Conservation (phyloP, 192 early-diverging fungal species). For the Backusella australiensis region DNA sequence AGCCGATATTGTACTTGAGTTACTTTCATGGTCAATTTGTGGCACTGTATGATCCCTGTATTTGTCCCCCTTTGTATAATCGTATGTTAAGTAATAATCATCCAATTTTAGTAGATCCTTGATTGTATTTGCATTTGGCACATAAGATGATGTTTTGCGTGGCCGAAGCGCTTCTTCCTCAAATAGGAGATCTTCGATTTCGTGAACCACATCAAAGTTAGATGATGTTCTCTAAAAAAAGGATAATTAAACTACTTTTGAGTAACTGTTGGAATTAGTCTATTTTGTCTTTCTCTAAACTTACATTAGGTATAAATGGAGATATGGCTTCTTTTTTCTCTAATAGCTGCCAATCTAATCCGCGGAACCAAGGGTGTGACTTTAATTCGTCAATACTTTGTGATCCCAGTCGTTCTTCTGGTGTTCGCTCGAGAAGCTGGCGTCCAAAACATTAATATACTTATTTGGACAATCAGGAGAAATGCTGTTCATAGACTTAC, state of each 20-base stretch:
- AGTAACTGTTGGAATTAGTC: background rate
- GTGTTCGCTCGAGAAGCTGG: background rate
- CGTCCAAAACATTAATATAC: background rate
- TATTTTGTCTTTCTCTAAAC: background rate
- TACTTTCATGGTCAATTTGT: background rate
- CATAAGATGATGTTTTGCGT: conserved; percentile 51
- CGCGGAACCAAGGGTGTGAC: conserved; percentile 19
- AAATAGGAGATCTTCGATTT: conserved; percentile 91
- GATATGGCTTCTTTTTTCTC: conserved; percentile 14
- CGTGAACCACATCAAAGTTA: conserved; percentile 97
- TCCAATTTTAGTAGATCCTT: conserved; percentile 69
- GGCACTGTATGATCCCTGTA: background rate
- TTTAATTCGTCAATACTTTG: conserved; percentile 4
- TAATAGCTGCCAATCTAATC: conserved; percentile 16
- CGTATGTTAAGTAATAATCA: conserved; percentile 67
- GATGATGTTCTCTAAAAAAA: conserved; percentile 64
- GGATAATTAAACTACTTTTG: background rate
- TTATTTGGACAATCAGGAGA: conserved; percentile 27
- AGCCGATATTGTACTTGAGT: background rate
- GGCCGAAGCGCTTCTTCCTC: conserved; percentile 93
- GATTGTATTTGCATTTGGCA: conserved; percentile 18
- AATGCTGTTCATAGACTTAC: conserved; percentile 25
- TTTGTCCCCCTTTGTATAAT: conserved; percentile 52
- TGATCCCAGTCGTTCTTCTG: background rate
- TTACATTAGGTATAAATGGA: conserved; percentile 25